Evolutionary conservation across 208 protist genomes (phyloP).

Genomic region (Acanthamoeba culbertsoni): DNA sequence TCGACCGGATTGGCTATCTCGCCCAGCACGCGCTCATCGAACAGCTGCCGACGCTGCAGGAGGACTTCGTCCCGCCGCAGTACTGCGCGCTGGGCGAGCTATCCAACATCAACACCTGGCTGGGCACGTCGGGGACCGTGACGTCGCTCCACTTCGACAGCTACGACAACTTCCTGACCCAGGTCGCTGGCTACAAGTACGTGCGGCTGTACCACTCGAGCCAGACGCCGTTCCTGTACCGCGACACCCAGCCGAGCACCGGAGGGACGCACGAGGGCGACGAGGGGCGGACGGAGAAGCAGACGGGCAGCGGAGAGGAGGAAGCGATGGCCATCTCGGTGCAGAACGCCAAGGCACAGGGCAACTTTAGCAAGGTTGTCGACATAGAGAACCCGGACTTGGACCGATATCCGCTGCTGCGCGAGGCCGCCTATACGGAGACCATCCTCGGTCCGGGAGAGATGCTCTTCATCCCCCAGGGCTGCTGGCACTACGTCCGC

Average conservation of each 20-base stretch:
- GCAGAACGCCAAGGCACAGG: conserved; percentile 34
- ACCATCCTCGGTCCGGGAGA: conserved; percentile 62
- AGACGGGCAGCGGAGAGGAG: not conserved
- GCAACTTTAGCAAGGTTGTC: not conserved
- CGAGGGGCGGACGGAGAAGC: not conserved
- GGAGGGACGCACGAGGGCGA: not conserved
- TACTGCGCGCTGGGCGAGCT: conserved; percentile 4
- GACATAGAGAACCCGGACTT: conserved; percentile 43
- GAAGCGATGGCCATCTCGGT: not conserved
- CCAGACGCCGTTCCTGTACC: conserved; percentile 56
- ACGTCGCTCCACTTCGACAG: conserved; percentile 68
- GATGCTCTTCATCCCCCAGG: conserved; percentile 66
- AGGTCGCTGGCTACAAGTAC: conserved; percentile 72
- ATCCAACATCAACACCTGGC: conserved; percentile 65
- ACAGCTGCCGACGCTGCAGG: conserved; percentile 54
- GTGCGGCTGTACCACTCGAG: conserved; percentile 54
- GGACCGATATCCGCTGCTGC: conserved; percentile 54
- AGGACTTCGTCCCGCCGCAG: conserved; percentile 32
- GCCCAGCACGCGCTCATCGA: conserved; percentile 66
- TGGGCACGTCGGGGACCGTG: conserved; percentile 63
- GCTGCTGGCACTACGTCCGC: conserved; percentile 65
- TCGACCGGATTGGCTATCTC: conserved; percentile 45
- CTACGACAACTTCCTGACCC: conserved; percentile 69
- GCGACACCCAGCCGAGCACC: not conserved
- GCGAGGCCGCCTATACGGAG: conserved; percentile 44